A percentile compares a stretch with the other conserved stretches of the same genome.
Conservation (phyloP, 1,284 basidiomycete genomes). For the Trichosporon faecale region DNA sequence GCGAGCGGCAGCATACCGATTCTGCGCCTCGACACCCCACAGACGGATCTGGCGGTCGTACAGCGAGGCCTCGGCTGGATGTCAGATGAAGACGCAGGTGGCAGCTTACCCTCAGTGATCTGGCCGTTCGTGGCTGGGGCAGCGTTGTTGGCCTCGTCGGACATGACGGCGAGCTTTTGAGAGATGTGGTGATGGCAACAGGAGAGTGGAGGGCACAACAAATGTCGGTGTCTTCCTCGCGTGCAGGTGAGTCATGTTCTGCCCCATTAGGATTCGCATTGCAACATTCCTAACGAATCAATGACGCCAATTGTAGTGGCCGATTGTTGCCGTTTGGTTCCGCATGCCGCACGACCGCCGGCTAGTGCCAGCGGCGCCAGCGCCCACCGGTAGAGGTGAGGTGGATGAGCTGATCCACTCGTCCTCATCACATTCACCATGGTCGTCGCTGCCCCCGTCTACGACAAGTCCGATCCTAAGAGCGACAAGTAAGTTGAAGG, state of each 20-base stretch:
- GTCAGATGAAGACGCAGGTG: slow-evolving; percentile 9
- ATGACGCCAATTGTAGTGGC: neutral
- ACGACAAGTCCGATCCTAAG: slow-evolving; percentile 48
- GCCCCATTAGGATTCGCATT: neutral
- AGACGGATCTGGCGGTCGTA: slow-evolving; percentile 97
- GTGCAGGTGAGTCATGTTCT: neutral
- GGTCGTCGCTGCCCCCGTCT: slow-evolving; percentile 42
- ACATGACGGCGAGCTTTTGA: neutral
- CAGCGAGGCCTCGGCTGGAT: slow-evolving; percentile 71
- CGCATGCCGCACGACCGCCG: neutral
- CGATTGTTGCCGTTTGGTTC: neutral
- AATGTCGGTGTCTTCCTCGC: slow-evolving; percentile 1
- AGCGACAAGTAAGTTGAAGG: slow-evolving; percentile 36
- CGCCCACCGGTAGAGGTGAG: neutral
- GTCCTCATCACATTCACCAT: slow-evolving; percentile 22
- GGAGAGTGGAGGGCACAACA: slow-evolving; percentile 7
- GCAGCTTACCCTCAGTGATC: slow-evolving; percentile 43
- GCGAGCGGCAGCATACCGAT: slow-evolving; percentile 62
- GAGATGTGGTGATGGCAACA: slow-evolving; percentile 3
- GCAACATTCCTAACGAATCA: neutral
- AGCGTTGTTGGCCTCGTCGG: neutral
- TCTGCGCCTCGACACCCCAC: slow-evolving; percentile 97
- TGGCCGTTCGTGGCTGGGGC: slow-evolving; percentile 23
- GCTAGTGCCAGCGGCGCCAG: neutral
- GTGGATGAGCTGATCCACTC: neutral